Percentiles rank a stretch among this genome's conserved stretches.
phyloP scores from a whole-genome alignment of 768 basidiomycete genomes.

The Crassisporium funariophilum region DNA sequence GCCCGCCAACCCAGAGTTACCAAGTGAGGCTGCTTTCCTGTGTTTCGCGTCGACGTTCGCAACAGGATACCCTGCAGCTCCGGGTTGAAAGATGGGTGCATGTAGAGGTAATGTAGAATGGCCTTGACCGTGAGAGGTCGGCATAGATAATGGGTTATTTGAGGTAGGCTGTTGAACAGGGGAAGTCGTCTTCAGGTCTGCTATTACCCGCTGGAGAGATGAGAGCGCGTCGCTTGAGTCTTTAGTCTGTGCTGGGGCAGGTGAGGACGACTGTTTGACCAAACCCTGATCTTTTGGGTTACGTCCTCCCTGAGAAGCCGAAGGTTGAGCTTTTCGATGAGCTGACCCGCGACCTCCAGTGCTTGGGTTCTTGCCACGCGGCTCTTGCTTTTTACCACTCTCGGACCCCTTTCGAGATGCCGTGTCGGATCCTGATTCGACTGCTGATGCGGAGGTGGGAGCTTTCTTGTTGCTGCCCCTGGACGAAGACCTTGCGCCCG shows the following conservation, averaged over 20 bases:
- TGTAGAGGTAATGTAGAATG: constrained; percentile 61
- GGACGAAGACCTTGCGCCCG: constrained; percentile 61
- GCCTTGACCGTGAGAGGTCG: constrained; percentile 49
- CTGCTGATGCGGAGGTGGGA: constrained; percentile 38
- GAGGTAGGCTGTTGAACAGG: constrained; percentile 53
- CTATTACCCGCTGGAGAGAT: constrained; percentile 91
- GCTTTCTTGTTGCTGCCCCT: constrained; percentile 68
- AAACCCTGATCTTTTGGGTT: constrained; percentile 44
- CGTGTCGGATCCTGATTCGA: constrained; percentile 78
- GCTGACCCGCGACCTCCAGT: constrained; percentile 47
- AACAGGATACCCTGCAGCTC: constrained; percentile 55
- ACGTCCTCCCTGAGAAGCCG: constrained; percentile 60
- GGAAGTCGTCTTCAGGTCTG: constrained; percentile 87
- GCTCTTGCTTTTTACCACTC: constrained; percentile 55
- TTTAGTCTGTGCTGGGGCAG: constrained; percentile 51
- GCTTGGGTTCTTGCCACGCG: constrained; percentile 56
- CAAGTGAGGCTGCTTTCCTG: constrained; percentile 80
- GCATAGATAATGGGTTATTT: constrained; percentile 46
- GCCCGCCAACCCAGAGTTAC: constrained; percentile 54
- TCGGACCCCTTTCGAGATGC: constrained; percentile 60
- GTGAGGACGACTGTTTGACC: constrained; percentile 50
- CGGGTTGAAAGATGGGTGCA: constrained; percentile 76
- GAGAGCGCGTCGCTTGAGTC: constrained; percentile 82
- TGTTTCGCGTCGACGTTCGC: constrained; percentile 62
- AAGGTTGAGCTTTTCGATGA: constrained; percentile 60